Base-by-base conservation (phyloP, 2,329 filamentous ascomycete genomes). In the Coniochaeta prunicola region DNA sequence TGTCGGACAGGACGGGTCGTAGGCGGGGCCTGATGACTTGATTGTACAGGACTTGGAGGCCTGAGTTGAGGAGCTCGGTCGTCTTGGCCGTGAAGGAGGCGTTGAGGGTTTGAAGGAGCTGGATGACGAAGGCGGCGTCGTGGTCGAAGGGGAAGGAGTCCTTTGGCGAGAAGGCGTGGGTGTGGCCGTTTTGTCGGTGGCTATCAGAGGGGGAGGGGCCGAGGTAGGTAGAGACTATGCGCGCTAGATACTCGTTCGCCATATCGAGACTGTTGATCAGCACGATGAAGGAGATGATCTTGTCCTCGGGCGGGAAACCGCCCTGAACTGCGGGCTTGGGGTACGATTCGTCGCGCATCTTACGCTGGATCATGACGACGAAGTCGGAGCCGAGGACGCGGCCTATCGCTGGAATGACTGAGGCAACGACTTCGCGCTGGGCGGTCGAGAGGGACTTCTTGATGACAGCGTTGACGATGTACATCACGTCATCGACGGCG, bases 401-500 rank as follows among this genome's bases (percentile, higher is more conserved):
- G 19, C 88, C 85, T 5, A 97, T 79, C 0, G 87, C 89, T 2
- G 92, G 89, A 28, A 97, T 76, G 7, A 96, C 89, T 59, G 84
- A 90, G 45, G 85, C 84, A 24, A 96, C 83, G 3, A 96, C 86
- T 19, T 87, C 81, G 64, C 87, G 81, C 70, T 97, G 92, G 2
- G 90, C 91, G 0, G 96, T 97, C 0, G 90, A 88, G 24, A 97
- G 79, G 0, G 91, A 90, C 64, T 93, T 88, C 63, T 96, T 89
- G 8, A 97, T 80, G 34, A 97, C 89, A 56, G 93, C 88, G 70
- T 96, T 96, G 70, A 96, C 90, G 66, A 99, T 97, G 74, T 97
- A 99, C 93, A 99, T 97, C 68, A 97, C 92, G 75, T 97, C 94
- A 76, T 99, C 94, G 9, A 99, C 92, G 0, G 93, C 92, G 1